Conservation (phyloP, 352 stramenopile genomes). For the Pythium dissimile region DNA sequence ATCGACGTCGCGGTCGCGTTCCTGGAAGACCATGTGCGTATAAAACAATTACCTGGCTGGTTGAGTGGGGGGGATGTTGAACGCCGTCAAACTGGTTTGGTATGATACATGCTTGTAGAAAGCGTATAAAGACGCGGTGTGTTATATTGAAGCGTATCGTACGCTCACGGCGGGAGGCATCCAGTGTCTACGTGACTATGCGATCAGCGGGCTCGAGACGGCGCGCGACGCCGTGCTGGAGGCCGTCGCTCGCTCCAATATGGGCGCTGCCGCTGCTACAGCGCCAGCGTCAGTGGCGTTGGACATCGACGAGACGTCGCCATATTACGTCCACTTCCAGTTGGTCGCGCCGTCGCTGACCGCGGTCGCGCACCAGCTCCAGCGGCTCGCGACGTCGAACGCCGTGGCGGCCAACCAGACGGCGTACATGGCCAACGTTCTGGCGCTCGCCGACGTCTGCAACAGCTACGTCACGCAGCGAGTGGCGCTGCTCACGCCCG, state of each 20-base stretch:
- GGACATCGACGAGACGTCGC: conserved; percentile 64
- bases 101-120: conserved; percentile 26
- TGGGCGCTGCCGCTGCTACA: background rate
- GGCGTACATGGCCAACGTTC: conserved; percentile 39
- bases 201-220: conserved; percentile 56
- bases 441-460: conserved; percentile 46
- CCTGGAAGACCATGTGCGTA: conserved; percentile 64
- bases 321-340: conserved; percentile 80
- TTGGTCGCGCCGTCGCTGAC: conserved; percentile 56
- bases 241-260: conserved; percentile 34
- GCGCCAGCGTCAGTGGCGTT: conserved; percentile 13
- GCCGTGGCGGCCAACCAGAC: conserved; percentile 21
- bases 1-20: conserved; percentile 68
- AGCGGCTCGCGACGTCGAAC: conserved; percentile 34
- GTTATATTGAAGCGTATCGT: conserved; percentile 72
- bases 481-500: conserved; percentile 49
- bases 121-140: conserved; percentile 65
- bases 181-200: conserved; percentile 69
- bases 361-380: conserved; percentile 58
- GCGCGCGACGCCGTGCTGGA: conserved; percentile 66
- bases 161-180: conserved; percentile 60
- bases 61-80: background rate
- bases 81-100: background rate
- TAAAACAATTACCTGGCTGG: too few species aligned
- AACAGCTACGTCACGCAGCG: conserved; percentile 58